phyloP scores from a whole-genome alignment of 441 rosid genomes.

The Melastoma candidum region DNA sequence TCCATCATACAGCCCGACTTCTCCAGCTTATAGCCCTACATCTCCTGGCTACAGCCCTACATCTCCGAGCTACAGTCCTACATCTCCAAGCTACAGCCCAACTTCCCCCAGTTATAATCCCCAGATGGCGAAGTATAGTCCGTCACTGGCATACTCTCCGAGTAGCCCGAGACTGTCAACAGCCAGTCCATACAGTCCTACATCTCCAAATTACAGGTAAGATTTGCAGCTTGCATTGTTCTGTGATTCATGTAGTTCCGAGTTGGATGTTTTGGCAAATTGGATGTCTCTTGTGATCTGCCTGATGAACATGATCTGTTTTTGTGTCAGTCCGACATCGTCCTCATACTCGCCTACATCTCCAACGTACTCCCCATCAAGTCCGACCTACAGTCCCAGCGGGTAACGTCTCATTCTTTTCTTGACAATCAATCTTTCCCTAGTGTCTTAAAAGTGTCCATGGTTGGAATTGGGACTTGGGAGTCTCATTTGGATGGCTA shows the following conservation, averaged over 20 bases:
- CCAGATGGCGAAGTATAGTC: conserved; percentile 75
- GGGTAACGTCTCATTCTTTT: conserved; percentile 35
- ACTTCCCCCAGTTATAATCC: conserved; percentile 81
- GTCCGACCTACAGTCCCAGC: conserved; percentile 94
- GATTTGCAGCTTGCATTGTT: neutral
- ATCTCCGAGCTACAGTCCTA: conserved; percentile 35
- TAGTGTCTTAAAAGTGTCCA: neutral
- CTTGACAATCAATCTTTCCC: conserved; percentile 3
- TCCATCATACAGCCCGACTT: conserved; percentile 74
- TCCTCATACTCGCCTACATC: conserved; percentile 96
- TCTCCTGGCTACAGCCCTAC: conserved; percentile 56
- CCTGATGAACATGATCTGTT: conserved; percentile 4
- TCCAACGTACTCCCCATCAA: conserved; percentile 89
- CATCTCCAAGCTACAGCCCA: conserved; percentile 56
- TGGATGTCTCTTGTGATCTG: neutral
- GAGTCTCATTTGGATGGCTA: no score
- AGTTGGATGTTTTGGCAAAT: neutral
- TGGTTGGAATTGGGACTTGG: neutral
- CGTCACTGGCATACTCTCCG: conserved; percentile 84
- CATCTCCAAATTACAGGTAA: conserved; percentile 90
- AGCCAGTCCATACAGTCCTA: conserved; percentile 85
- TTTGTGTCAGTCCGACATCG: conserved; percentile 68
- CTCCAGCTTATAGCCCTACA: conserved; percentile 63
- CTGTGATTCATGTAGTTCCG: neutral
- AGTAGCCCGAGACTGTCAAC: conserved; percentile 90